Conservation (phyloP, 2,329 filamentous ascomycete species). For the Talaromyces albobiverticillius region DNA sequence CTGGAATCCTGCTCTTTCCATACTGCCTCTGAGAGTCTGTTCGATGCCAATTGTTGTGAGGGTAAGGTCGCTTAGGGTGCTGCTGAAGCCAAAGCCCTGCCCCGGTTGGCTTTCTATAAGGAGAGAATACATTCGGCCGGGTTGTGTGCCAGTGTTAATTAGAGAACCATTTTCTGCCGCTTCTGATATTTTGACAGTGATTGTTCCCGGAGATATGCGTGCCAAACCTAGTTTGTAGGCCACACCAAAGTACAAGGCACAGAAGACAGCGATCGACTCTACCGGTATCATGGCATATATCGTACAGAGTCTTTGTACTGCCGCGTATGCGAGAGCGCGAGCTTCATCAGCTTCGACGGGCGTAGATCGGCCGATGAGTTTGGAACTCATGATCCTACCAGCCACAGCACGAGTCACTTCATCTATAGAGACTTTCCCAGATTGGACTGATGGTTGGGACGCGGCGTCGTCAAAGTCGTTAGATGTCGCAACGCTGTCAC, state of each 20-base stretch:
- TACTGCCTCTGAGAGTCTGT: not conserved
- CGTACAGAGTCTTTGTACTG: slow-evolving; percentile 29
- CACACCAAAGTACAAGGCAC: slow-evolving; percentile 36
- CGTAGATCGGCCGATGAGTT: slow-evolving; percentile 24
- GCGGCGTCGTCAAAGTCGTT: slow-evolving; percentile 20
- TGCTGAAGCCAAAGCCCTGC: slow-evolving; percentile 9
- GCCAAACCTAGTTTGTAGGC: slow-evolving; percentile 33
- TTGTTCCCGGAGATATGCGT: slow-evolving; percentile 21
- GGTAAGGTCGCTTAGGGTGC: slow-evolving; percentile 8
- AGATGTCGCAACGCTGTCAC: slow-evolving; percentile 12
- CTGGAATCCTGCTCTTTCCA: slow-evolving; percentile 3
- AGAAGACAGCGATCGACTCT: slow-evolving; percentile 23
- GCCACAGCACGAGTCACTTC: slow-evolving; percentile 32
- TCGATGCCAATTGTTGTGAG: not conserved
- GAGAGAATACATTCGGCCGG: slow-evolving; percentile 7
- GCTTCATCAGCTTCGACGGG: slow-evolving; percentile 31
- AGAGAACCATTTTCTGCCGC: slow-evolving; percentile 3
- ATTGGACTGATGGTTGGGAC: slow-evolving; percentile 24
- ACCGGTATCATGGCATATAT: slow-evolving; percentile 28
- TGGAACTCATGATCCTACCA: slow-evolving; percentile 29
- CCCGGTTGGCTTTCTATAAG: slow-evolving; percentile 6
- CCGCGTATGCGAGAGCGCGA: slow-evolving; percentile 27
- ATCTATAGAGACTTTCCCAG: slow-evolving; percentile 25
- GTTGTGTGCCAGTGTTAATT: not conserved
- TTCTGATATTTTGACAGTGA: slow-evolving; percentile 27